phyloP scores from a whole-genome alignment of 306 rosid genomes.

The Aeschynomene evenia region DNA sequence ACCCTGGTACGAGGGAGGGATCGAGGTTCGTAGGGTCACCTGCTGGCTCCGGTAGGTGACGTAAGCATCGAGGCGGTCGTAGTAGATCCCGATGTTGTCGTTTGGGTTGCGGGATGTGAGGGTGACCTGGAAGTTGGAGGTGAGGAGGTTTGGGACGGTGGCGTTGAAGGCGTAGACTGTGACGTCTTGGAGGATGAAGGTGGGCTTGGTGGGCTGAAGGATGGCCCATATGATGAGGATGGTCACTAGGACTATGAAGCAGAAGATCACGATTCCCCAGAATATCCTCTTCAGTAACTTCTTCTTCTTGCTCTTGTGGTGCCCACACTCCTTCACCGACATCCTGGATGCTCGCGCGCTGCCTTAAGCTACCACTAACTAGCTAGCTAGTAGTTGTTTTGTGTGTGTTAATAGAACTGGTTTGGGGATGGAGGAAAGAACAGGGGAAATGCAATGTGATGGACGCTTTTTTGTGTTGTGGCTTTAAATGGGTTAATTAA shows the following conservation, averaged over 20 bases:
- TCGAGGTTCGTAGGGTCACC: conserved; percentile 62
- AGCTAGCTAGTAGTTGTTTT: too few relatives aligned
- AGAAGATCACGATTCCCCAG: conserved; percentile 46
- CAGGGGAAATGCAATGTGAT: background rate
- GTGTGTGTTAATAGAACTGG: too few relatives aligned
- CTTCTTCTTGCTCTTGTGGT: conserved; percentile 47
- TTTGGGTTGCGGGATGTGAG: conserved; percentile 79
- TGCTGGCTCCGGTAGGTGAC: conserved; percentile 70
- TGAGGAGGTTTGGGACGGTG: conserved; percentile 66
- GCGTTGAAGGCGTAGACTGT: conserved; percentile 91
- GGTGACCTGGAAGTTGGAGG: conserved; percentile 80
- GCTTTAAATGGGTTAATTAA: conserved; percentile 2
- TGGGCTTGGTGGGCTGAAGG: conserved; percentile 70
- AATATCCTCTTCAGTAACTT: conserved; percentile 16
- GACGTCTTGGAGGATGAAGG: conserved; percentile 86
- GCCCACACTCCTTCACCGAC: conserved; percentile 56
- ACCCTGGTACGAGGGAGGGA: conserved; percentile 84
- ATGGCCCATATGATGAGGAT: conserved; percentile 76
- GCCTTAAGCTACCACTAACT: too few relatives aligned
- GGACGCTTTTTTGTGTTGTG: too few relatives aligned
- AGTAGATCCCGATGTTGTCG: conserved; percentile 78
- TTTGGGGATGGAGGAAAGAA: background rate
- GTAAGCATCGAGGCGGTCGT: conserved; percentile 73
- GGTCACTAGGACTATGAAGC: conserved; percentile 55
- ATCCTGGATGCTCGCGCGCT: conserved; percentile 21